A percentile compares a stretch with the other conserved stretches of the same genome.
Evolutionary conservation across 2,329 filamentous ascomycete species (phyloP).

Genomic region (Colletotrichum theobromicola): DNA sequence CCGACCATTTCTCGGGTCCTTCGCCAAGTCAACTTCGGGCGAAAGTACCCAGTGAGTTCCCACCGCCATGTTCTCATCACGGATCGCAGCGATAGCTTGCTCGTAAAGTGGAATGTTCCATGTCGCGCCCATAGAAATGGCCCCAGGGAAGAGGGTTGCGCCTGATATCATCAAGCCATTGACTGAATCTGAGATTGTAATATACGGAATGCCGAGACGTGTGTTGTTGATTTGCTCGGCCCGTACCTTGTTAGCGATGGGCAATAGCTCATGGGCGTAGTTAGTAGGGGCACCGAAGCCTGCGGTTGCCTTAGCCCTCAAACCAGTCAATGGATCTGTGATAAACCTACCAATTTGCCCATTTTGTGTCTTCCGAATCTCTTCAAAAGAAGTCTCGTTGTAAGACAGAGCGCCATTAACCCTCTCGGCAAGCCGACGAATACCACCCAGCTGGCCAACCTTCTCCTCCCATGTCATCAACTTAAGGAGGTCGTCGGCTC

Average conservation of each 20-base stretch:
- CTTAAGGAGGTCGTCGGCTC: slow-evolving; percentile 8
- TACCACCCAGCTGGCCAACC: slow-evolving; percentile 10
- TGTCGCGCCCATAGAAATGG: slow-evolving; percentile 31
- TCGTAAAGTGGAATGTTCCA: slow-evolving; percentile 35
- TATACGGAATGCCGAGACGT: slow-evolving; percentile 27
- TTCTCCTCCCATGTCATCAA: slow-evolving; percentile 20
- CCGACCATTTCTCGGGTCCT: slow-evolving; percentile 31
- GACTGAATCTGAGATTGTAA: slow-evolving; percentile 31
- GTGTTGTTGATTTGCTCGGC: slow-evolving; percentile 24
- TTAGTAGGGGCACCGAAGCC: slow-evolving; percentile 33
- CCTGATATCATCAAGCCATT: slow-evolving; percentile 34
- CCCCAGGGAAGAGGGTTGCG: slow-evolving; percentile 35
- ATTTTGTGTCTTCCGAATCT: slow-evolving; percentile 7
- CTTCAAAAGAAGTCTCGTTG: slow-evolving; percentile 11
- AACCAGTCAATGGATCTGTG: not conserved
- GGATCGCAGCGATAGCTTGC: slow-evolving; percentile 28
- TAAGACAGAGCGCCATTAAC: not conserved
- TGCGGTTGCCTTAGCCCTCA: slow-evolving; percentile 1
- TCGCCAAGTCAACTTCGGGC: slow-evolving; percentile 35
- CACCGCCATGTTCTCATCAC: slow-evolving; percentile 35
- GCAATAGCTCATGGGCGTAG: slow-evolving; percentile 30
- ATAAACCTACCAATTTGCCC: slow-evolving; percentile 1
- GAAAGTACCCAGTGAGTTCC: slow-evolving; percentile 38
- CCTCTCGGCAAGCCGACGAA: slow-evolving; percentile 5
- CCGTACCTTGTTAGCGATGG: slow-evolving; percentile 28